Conservation (phyloP, 2,329 filamentous ascomycete species). For the Calonectria pseudoreteaudii region DNA sequence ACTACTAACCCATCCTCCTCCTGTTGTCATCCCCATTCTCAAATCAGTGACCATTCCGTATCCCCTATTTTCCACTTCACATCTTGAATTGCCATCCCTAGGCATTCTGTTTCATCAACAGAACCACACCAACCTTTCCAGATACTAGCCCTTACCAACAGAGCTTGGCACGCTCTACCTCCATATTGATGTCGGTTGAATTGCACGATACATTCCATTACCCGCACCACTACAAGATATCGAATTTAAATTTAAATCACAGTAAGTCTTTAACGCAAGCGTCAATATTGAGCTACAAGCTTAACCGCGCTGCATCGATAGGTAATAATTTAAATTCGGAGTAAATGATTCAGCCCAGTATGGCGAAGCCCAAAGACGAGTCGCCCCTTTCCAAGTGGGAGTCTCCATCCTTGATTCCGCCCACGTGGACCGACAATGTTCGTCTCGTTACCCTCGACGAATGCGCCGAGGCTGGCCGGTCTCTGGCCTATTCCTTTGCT, state of each 20-base stretch:
- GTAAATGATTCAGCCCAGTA: slow-evolving; percentile 49
- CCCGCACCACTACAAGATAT: slow-evolving; percentile 67
- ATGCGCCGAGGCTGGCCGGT: slow-evolving; percentile 76
- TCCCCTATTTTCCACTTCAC: not conserved
- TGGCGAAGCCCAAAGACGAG: slow-evolving; percentile 55
- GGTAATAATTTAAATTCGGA: slow-evolving; percentile 35
- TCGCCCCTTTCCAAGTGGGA: slow-evolving; percentile 45
- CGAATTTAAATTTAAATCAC: slow-evolving; percentile 69
- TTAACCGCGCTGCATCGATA: slow-evolving; percentile 32
- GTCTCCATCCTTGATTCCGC: slow-evolving; percentile 61
- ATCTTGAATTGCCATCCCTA: not conserved
- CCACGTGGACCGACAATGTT: slow-evolving; percentile 65
- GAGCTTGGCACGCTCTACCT: slow-evolving; percentile 47
- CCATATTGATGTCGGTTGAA: slow-evolving; percentile 71
- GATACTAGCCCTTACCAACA: slow-evolving; percentile 23
- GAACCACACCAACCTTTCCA: not conserved
- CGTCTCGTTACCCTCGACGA: slow-evolving; percentile 74
- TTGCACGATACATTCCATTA: slow-evolving; percentile 66
- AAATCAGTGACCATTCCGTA: not conserved
- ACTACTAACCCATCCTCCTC: slow-evolving; percentile 24
- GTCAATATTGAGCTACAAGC: slow-evolving; percentile 23
- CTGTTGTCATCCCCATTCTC: not conserved
- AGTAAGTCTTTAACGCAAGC: slow-evolving; percentile 64
- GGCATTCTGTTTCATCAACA: not conserved
- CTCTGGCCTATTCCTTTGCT: slow-evolving; percentile 82